Conservation (phyloP, 805 yeast species). For the Teunomyces panamensis region DNA sequence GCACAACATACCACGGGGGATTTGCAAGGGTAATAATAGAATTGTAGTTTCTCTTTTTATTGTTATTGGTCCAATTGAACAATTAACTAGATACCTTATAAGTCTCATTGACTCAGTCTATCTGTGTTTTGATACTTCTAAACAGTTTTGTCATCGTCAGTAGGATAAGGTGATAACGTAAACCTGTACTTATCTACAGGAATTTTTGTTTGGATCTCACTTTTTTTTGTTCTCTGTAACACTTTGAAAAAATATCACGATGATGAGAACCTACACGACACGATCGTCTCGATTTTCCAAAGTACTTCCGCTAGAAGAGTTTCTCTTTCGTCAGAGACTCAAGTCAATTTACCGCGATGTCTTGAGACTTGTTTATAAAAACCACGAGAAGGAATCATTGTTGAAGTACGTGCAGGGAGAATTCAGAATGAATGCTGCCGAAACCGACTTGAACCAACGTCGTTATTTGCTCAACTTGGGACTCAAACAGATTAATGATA, state of each 20-base stretch:
- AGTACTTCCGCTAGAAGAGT: slow-evolving; percentile 31
- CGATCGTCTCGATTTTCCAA: slow-evolving; percentile 1
- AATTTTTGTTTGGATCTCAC: neutral
- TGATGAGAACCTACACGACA: neutral
- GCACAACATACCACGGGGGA: too few species aligned
- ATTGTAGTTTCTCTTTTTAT: too few species aligned
- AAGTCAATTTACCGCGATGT: slow-evolving; percentile 31
- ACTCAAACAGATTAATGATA: slow-evolving; percentile 21
- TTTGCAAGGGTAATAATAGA: too few species aligned
- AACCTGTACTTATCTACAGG: neutral
- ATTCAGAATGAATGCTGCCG: slow-evolving; percentile 25
- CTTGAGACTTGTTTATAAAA: slow-evolving; percentile 30
- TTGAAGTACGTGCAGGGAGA: slow-evolving; percentile 31
- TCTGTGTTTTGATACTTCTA: too few species aligned
- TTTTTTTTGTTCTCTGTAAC: neutral
- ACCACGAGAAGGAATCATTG: slow-evolving; percentile 36
- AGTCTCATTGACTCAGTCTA: too few species aligned
- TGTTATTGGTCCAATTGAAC: too few species aligned
- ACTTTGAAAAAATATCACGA: neutral
- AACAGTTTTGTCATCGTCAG: too few species aligned
- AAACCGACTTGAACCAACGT: slow-evolving; percentile 32
- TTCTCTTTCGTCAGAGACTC: slow-evolving; percentile 35
- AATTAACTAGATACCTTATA: too few species aligned
- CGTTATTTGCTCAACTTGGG: slow-evolving; percentile 38
- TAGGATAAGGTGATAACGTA: too few species aligned